Base-by-base conservation (phyloP, 164 flowering plant genomes). In the Tetrastigma voinierianum region DNA sequence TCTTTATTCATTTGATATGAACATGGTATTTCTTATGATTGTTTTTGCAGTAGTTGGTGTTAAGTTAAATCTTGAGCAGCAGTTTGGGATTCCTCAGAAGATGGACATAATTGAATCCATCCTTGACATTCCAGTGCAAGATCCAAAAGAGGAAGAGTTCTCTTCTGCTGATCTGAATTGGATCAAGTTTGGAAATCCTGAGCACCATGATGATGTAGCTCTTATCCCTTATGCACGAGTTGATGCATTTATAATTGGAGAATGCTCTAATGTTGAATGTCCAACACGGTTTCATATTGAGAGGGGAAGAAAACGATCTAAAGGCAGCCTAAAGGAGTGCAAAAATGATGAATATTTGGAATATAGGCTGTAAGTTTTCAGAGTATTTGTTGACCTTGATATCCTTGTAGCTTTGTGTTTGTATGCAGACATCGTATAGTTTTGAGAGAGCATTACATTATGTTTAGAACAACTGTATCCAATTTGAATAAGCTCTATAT, bases 201-300 rank as follows among this genome's bases (percentile, higher is more conserved):
- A 89, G 70, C 87, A 77, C 68, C 82, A 80, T 54, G 98, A 91
- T 73, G 92, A 91, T 67, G 98, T 92, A 2, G 97, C 96, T 14
- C 84, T 90, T 10, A 90, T 95, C 72, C 96, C 96, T 21, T 95
- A 86, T 78, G 80, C 73, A 18, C 84, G 92, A 24, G 97, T 86
- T 19, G 97, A 95, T 78, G 82, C 77, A 13, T 95, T 95, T 72
- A 89, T 92, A 57, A 73, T 82, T 69, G 98, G 98, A 53, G 98
- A 95, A 73, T 89, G 97, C 76, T 83, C 86, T 40, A 87, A 77
- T 68, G 83, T 79, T 1, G 92, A 92, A 66, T 89, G 81, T 72
- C 97, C 96, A 1, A 90, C 98, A 8, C 73, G 88, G 49, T 95
- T 92, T 71, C 99, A 95, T 79, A 92, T 95, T 61, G 98, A 95